Evolutionary conservation across 2,329 filamentous ascomycete species (phyloP), one percentile per base, ranked within the genome.

Genomic region (Harringtonia lauricola): DNA sequence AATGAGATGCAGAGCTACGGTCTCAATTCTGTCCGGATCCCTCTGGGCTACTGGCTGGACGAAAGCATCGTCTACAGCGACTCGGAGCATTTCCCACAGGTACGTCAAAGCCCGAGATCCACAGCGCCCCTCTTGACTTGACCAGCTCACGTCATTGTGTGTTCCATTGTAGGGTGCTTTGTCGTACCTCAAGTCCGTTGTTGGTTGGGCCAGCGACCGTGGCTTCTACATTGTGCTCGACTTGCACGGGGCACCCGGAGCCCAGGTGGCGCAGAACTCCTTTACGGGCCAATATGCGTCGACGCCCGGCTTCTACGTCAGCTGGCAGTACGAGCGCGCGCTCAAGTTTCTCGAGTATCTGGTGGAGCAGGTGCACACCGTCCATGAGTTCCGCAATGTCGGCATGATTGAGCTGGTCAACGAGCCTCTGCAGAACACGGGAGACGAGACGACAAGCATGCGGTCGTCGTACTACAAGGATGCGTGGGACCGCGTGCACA

Each of bases 371-470:
- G 67, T 76, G 46, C 73, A 78, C 54, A 60, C 53, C 31, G 67
- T 64, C 46, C 41, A 57, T 30, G 64, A 64, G 26, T 74, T 71
- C 54, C 59, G 66, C 42, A 76, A 71, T 36, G 74, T 79, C 22
- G 74, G 74, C 44, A 78, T 76, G 68, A 55, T 80, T 31, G 67
- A 74, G 53, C 57, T 79, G 13, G 60, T 79, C 43, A 80, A 79
- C 52, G 76, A 80, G 54, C 75, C 76, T 4, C 55, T 69, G 13
- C 64, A 65, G 40, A 48, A 49, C 34, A 51, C 51, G 7, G 55
- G 56, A 1, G 59, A 51, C 19, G 14, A 46, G 10, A 47, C 45
- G 26, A 45, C 29, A 14, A 51, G 53, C 28, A 46, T 73, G 55
- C 54, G 61, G 10, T 56, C 58, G 15, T 57, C 52, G 10, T 77